Evolutionary conservation across 345 rosid species (phyloP), one percentile per base, ranked within the genome.

Genomic region (Viola odorata): DNA sequence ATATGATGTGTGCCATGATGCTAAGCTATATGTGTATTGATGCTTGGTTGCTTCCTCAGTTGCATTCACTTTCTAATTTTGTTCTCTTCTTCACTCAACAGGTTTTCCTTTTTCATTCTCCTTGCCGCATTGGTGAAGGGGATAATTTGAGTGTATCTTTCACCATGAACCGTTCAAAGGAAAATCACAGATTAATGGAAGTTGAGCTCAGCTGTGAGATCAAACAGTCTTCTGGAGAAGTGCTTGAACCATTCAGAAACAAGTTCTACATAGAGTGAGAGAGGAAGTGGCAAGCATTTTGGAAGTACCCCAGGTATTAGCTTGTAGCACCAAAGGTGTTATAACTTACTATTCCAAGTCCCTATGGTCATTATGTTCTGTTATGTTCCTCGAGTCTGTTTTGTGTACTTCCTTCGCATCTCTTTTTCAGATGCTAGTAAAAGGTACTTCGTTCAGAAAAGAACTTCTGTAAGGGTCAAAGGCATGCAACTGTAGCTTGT

Each of bases 101-200:
- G 99, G 90, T 94, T 65, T 90, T 94, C 73, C 80, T 90, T 16
- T 61, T 86, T 66, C 69, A 82, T 13, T 84, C 82, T 62, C 81
- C 91, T 3, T 14, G 68, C 53, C 70, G 49, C 55, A 78, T 79
- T 15, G 72, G 7, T 64, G 85, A 72, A 71, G 97, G 94, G 58
- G 89, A 84, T 70, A 52, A 69, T 23, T 67, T 94, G 64, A 68
- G 72, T 63, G 66, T 84, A 61, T 83, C 86, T 65, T 83, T 90
- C 79, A 62, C 72, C 45, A 90, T 94, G 99, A 77, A 61, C 57
- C 96, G 99, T 38, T 81, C 99, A 0, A 90, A 78, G 67, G 96
- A 90, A 71, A 85, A 94, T 60, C 96, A 90, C 62, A 65, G 99
- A 55, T 69, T 87, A 73, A 84, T 94, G 97, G 99, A 84, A 70